phyloP scores from a whole-genome alignment of 2,329 filamentous ascomycete genomes.

The Aspergillus brunneoviolaceus region DNA sequence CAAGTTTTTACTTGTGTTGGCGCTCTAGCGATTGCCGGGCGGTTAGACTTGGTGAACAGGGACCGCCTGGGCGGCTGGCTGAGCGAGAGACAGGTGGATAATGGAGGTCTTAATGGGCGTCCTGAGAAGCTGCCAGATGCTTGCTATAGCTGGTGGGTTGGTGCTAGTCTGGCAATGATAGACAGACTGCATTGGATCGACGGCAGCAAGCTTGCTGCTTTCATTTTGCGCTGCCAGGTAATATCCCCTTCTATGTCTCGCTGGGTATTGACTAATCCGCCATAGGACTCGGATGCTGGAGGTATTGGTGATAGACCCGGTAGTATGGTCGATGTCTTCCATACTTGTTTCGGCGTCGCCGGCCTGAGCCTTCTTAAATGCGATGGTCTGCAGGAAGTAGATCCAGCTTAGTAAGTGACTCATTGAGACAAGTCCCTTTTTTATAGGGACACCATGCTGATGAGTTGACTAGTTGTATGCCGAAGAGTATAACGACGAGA shows the following conservation, averaged over 20 bases:
- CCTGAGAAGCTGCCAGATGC: constrained; percentile 96
- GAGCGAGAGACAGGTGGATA: constrained; percentile 84
- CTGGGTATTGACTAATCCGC: constrained; percentile 8
- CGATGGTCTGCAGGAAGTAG: constrained; percentile 73
- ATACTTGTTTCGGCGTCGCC: constrained; percentile 85
- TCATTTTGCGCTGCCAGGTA: constrained; percentile 83
- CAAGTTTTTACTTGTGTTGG: constrained; percentile 95
- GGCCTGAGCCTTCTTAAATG: constrained; percentile 82
- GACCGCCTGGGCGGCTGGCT: constrained; percentile 87
- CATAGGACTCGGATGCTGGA: constrained; percentile 70
- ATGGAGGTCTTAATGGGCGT: constrained; percentile 86
- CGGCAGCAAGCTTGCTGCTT: constrained; percentile 70
- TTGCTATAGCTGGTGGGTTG: constrained; percentile 99
- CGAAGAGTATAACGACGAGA: constrained; percentile 63
- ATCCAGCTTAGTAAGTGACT: constrained; percentile 76
- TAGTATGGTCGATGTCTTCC: constrained; percentile 96
- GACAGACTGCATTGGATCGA: constrained; percentile 91
- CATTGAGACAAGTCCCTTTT: background rate
- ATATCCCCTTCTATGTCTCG: constrained; percentile 13
- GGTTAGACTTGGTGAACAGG: constrained; percentile 76
- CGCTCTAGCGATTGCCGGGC: constrained; percentile 77
- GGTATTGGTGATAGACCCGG: constrained; percentile 88
- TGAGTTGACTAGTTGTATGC: constrained; percentile 61
- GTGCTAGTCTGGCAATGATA: constrained; percentile 89
- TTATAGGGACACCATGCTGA: constrained; percentile 1